These are phyloP conservation scores for Lepidium sativum DNA, from an alignment of 345 rosid species.

Conservation along the genomic window DNA sequence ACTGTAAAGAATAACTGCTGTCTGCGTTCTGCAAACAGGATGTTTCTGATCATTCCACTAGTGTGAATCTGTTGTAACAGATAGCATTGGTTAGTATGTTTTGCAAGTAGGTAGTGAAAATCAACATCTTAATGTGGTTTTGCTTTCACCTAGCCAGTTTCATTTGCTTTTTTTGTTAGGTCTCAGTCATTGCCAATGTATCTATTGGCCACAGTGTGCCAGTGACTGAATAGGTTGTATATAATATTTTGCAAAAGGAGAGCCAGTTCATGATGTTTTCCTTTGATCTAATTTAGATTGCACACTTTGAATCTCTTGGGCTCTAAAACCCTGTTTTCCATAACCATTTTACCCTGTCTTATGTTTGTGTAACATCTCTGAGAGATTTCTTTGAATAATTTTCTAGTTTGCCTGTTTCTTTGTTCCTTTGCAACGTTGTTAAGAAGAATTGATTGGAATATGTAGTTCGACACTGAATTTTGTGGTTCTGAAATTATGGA, in stretches of 20 bases:
- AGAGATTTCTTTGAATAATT: neutral
- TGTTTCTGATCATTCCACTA: neutral
- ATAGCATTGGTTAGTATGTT: neutral
- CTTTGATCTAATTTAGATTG: neutral
- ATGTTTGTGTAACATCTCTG: neutral
- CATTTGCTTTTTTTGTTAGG: neutral
- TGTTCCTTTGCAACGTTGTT: conserved; percentile 5
- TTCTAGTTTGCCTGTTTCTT: neutral
- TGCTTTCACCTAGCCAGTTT: neutral
- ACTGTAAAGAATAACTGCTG: neutral
- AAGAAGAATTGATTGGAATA: neutral
- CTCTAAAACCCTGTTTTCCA: neutral
- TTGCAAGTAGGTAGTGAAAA: neutral
- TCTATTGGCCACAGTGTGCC: neutral
- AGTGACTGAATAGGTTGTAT: neutral
- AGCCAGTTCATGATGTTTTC: neutral
- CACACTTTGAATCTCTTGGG: neutral
- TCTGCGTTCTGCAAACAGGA: neutral
- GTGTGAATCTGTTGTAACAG: neutral
- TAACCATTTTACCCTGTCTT: neutral
- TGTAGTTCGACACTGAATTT: neutral
- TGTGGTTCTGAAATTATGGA: neutral
- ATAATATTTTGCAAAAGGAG: neutral
- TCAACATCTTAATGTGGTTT: neutral
- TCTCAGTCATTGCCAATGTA: neutral